phyloP scores from a whole-genome alignment of 2,329 filamentous ascomycete genomes.

The Penicillium sp. region DNA sequence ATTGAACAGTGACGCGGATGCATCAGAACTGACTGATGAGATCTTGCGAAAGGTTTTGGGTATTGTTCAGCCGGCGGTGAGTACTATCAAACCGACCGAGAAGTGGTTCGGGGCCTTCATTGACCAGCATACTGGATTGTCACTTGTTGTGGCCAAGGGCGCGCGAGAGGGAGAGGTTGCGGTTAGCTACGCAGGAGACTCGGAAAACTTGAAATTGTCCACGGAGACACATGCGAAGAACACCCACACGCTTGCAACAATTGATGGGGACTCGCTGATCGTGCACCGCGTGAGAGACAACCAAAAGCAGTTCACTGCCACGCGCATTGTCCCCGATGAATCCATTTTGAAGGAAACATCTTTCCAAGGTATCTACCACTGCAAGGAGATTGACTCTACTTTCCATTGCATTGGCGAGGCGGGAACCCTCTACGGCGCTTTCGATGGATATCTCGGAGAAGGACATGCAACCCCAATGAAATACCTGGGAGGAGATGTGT shows the following conservation, averaged over 20 bases:
- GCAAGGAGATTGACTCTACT: slow-evolving; percentile 39
- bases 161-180: slow-evolving; percentile 26
- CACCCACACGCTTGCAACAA: slow-evolving; percentile 23
- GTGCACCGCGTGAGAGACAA: slow-evolving; percentile 34
- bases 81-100: slow-evolving; percentile 10
- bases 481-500: slow-evolving; percentile 43
- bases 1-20: slow-evolving; percentile 43
- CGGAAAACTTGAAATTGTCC: slow-evolving; percentile 25
- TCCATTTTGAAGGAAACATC: slow-evolving; percentile 5
- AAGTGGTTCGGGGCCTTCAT: slow-evolving; percentile 42
- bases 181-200: slow-evolving; percentile 31
- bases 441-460: slow-evolving; percentile 45
- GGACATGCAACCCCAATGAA: slow-evolving; percentile 42
- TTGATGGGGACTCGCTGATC: slow-evolving; percentile 33
- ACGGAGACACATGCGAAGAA: slow-evolving; percentile 18
- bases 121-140: slow-evolving; percentile 39
- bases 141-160: slow-evolving; percentile 30
- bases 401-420: slow-evolving; percentile 38
- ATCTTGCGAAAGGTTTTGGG: slow-evolving; percentile 35
- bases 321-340: slow-evolving; percentile 19
- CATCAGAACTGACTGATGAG: slow-evolving; percentile 27
- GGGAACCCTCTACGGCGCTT: slow-evolving; percentile 45
- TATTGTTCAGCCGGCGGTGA: slow-evolving; percentile 13
- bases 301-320: slow-evolving; percentile 22
- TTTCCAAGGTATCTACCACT: slow-evolving; percentile 36